Evolutionary conservation across 768 basidiomycete genomes (phyloP).

Genomic region (Amanita subjunquillea): DNA sequence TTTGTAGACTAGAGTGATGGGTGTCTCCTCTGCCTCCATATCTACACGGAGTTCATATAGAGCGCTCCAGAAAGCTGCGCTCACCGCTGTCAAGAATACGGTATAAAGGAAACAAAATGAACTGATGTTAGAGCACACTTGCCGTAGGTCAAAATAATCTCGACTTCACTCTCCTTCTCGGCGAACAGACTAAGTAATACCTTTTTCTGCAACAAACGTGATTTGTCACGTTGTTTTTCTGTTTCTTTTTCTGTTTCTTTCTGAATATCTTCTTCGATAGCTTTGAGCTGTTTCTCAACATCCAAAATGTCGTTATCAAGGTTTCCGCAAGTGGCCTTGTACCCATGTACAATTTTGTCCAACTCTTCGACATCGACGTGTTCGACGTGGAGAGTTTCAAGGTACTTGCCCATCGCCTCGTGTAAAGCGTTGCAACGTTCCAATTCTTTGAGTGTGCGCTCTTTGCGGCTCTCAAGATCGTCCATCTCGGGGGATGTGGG

Average conservation of each 20-base stretch:
- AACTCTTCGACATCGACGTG: conserved; percentile 14
- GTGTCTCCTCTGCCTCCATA: too few species aligned
- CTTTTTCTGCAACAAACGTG: conserved; percentile 16
- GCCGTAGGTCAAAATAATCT: conserved; percentile 31
- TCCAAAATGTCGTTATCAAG: conserved; percentile 21
- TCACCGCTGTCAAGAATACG: conserved; percentile 10
- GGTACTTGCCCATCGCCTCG: conserved; percentile 21
- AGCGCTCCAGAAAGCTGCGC: too few species aligned
- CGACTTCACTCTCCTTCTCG: conserved; percentile 23
- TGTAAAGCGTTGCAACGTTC: conserved; percentile 15
- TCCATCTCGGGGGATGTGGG: conserved; percentile 17
- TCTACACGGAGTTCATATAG: too few species aligned
- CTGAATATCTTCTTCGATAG: conserved; percentile 14
- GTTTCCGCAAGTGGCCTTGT: conserved; percentile 20
- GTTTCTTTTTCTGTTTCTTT: conserved; percentile 12
- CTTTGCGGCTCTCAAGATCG: conserved; percentile 16
- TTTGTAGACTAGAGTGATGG: too few species aligned
- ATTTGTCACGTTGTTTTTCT: conserved; percentile 11
- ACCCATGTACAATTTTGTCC: conserved; percentile 19
- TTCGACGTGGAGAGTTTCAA: conserved; percentile 22
- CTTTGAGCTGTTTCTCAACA: conserved; percentile 17
- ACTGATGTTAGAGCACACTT: neutral
- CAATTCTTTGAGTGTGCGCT: conserved; percentile 18
- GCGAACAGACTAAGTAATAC: conserved; percentile 27
- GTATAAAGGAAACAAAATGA: conserved; percentile 7